A percentile compares a stretch with the other conserved stretches of the same genome.
Conservation (phyloP, 768 basidiomycete species). For the Lactarius akahatsu region DNA sequence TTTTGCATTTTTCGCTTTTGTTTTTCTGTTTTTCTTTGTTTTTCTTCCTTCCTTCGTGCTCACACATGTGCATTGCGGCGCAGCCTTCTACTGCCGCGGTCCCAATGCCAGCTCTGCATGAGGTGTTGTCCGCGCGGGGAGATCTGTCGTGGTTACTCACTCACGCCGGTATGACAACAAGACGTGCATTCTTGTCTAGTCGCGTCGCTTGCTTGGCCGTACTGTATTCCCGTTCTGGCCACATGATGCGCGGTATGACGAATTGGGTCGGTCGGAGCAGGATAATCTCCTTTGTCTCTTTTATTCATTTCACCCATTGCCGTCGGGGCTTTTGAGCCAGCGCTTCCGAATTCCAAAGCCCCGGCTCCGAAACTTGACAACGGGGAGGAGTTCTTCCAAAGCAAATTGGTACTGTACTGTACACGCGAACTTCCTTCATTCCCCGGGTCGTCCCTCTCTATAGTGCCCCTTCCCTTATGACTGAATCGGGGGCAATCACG, state of each 20-base stretch:
- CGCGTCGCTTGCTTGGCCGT: no score
- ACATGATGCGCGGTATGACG: constrained; percentile 8
- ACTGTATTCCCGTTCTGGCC: background rate
- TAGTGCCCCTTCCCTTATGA: background rate
- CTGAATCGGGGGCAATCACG: background rate
- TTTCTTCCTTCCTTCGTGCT: background rate
- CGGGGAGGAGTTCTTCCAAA: constrained; percentile 7
- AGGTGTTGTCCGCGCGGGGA: background rate
- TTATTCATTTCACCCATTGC: background rate
- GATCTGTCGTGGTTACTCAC: background rate
- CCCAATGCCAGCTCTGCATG: background rate
- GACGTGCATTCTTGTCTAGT: background rate
- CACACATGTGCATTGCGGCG: background rate
- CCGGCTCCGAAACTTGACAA: constrained; percentile 19
- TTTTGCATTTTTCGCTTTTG: background rate
- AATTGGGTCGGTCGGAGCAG: background rate
- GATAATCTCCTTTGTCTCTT: background rate
- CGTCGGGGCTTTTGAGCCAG: background rate
- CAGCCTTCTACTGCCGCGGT: background rate
- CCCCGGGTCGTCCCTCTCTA: background rate
- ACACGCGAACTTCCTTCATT: background rate
- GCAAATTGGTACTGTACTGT: background rate
- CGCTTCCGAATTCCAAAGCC: background rate
- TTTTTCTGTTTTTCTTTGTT: background rate
- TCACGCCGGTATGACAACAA: background rate